These are phyloP conservation scores for Ophiobolus disseminans DNA, from an alignment of 2,329 filamentous ascomycete species.

Conservation along the genomic window DNA sequence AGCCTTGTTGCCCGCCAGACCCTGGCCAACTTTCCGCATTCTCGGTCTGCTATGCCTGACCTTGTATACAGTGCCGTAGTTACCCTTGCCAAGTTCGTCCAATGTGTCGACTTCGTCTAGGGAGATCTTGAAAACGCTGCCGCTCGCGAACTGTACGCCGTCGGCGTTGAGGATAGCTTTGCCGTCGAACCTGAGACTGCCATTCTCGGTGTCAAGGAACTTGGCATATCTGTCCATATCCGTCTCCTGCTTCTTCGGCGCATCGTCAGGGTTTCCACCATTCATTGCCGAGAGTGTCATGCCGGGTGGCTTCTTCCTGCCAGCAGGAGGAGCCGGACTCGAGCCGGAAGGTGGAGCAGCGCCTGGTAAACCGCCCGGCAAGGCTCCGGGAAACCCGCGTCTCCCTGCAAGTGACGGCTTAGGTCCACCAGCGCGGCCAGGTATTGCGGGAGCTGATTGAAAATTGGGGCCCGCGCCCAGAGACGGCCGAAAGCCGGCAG, in stretches of 20 bases:
- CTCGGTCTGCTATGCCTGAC: conserved; percentile 81
- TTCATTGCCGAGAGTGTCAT: conserved; percentile 56
- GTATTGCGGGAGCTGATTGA: conserved; percentile 58
- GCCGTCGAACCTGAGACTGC: conserved; percentile 89
- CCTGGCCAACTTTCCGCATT: conserved; percentile 66
- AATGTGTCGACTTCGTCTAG: conserved; percentile 93
- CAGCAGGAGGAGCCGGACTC: conserved; percentile 37
- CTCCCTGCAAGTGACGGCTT: conserved; percentile 71
- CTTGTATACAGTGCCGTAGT: conserved; percentile 98
- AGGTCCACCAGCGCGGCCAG: conserved; percentile 54
- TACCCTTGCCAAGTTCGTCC: conserved; percentile 94
- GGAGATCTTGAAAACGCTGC: conserved; percentile 90
- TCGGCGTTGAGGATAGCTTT: conserved; percentile 88
- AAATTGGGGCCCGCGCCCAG: conserved; percentile 46
- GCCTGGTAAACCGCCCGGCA: conserved; percentile 62
- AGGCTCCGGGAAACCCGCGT: conserved; percentile 58
- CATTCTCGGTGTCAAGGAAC: conserved; percentile 89
- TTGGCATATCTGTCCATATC: conserved; percentile 75
- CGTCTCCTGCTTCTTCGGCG: conserved; percentile 45
- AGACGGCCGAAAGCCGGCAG: conserved; percentile 52
- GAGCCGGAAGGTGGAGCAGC: conserved; percentile 52
- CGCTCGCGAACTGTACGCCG: conserved; percentile 91
- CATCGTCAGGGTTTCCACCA: conserved; percentile 35
- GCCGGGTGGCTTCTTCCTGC: conserved; percentile 52
- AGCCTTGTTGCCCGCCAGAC: conserved; percentile 65